Evolutionary conservation across 352 stramenopile genomes (phyloP).

Genomic region (Globisporangium sylvaticum): DNA sequence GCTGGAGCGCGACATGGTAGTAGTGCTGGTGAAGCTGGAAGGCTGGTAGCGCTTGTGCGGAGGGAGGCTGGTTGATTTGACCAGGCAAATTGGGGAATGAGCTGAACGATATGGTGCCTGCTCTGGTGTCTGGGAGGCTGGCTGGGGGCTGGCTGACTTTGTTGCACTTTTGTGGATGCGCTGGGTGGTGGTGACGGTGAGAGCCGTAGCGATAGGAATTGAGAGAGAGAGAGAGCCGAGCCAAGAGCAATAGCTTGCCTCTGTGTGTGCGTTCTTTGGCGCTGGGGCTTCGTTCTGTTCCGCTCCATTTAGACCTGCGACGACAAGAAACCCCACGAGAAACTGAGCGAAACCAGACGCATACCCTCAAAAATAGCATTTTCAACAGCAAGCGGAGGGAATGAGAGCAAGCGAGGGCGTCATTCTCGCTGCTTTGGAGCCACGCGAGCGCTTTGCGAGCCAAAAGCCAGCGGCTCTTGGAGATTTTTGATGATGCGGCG

Average conservation of each 20-base stretch:
- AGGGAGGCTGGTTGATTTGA: neutral
- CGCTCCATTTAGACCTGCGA: slow-evolving; percentile 6
- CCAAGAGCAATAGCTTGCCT: neutral
- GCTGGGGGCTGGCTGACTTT: neutral
- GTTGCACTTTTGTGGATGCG: neutral
- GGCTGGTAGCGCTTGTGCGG: slow-evolving; percentile 2
- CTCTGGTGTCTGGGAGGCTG: neutral
- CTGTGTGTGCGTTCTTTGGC: neutral
- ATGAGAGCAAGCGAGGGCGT: neutral
- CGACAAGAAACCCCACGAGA: neutral
- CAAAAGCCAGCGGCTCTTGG: neutral
- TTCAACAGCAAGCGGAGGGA: neutral
- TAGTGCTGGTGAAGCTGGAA: slow-evolving; percentile 1
- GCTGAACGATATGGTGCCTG: slow-evolving; percentile 4
- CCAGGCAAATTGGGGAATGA: slow-evolving; percentile 31
- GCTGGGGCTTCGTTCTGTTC: neutral
- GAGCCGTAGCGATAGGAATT: neutral
- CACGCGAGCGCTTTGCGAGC: neutral
- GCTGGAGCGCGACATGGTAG: slow-evolving; percentile 47
- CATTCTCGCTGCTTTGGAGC: neutral
- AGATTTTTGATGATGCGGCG: neutral
- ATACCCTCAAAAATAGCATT: neutral
- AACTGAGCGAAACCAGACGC: neutral
- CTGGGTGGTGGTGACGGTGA: neutral
- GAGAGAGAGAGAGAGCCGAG: neutral